Base-by-base conservation (phyloP, 495 filamentous ascomycete species). In the Penicillium parvum region DNA sequence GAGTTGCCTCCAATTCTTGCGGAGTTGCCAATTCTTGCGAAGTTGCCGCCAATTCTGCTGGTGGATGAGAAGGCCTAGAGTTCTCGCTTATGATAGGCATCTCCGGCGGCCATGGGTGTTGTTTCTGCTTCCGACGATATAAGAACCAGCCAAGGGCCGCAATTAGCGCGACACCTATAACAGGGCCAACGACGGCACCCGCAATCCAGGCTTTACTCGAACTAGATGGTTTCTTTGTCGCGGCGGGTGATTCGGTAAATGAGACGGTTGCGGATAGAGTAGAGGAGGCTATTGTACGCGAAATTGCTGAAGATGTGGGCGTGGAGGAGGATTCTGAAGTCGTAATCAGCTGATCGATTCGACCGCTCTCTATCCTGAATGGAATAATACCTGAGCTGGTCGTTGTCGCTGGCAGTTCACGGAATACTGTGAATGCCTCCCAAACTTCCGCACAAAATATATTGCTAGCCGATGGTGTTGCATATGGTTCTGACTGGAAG, bases 371-470 rank as follows among this genome's bases (percentile, higher is more conserved):
- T 37, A 9, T 10, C 11, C 10, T 22, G 17, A 19, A 10, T 20
- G 22, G 29, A 12, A n/a, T 32, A 15, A 12, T 35, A 34, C 34
- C 34, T 35, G 33, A 29, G 12, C 18, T 50, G 0, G 47, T 39
- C 1, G 39, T 50, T 29, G 47, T 2, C 14, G 10, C 20, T 16
- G 47, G 40, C 20, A 50, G 26, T 32, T 40, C 22, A 4, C 47
- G 40, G 12, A 26, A 50, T 18, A 50, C 17, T 1, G 33, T 32
- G 21, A 32, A 33, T 10, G 47, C 47, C 9, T 11, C 19, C 47
- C 47, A 50, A 19, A 14, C 4, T 4, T 40, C 6, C 8, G 41
- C 40, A 20, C 47, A 50, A 16, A 44, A 44, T 3, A 50, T 34
- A 26, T 44, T 40, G 15, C 17, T 45, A 8, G 40, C 47, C 5